A percentile compares a stretch with the other conserved stretches of the same genome.
Evolutionary conservation across 208 protist species (phyloP).

Genomic region (Crithidia expoeki): DNA sequence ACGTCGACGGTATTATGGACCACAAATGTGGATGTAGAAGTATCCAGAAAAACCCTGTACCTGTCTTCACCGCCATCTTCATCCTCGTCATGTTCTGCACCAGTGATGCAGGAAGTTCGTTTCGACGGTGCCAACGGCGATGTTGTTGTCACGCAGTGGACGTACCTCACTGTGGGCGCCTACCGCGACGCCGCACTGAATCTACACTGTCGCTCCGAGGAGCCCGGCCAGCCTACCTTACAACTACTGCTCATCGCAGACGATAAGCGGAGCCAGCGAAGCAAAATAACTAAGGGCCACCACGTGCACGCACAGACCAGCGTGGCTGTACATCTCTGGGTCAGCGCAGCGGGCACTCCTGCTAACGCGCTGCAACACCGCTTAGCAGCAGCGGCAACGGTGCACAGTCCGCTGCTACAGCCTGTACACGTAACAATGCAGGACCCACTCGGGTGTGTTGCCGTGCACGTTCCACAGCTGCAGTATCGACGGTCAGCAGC

Average conservation of each 20-base stretch:
- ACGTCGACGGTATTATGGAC: conserved; percentile 34
- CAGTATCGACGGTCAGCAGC: background rate
- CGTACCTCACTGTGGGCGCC: conserved; percentile 40
- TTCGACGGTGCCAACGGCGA: conserved; percentile 39
- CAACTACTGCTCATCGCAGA: conserved; percentile 35
- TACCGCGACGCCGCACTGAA: conserved; percentile 60
- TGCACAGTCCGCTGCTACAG: conserved; percentile 18
- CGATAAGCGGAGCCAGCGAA: background rate
- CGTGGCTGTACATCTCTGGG: conserved; percentile 18
- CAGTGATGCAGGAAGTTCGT: conserved; percentile 17
- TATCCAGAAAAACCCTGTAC: background rate
- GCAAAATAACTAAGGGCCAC: background rate
- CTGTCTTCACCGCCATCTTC: background rate
- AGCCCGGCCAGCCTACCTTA: conserved; percentile 23
- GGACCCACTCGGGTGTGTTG: conserved; percentile 26
- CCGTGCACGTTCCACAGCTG: conserved; percentile 16
- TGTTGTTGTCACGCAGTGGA: conserved; percentile 33
- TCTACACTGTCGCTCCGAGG: conserved; percentile 32
- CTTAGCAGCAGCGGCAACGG: conserved; percentile 10
- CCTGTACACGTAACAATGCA: conserved; percentile 18
- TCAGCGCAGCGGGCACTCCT: conserved; percentile 12
- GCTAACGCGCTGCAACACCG: conserved; percentile 11
- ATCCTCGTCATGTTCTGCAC: background rate
- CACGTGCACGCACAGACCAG: background rate
- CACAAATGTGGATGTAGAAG: conserved; percentile 7